Conservation (phyloP, 2,329 filamentous ascomycete genomes). For the Talaromyces marneffei region DNA sequence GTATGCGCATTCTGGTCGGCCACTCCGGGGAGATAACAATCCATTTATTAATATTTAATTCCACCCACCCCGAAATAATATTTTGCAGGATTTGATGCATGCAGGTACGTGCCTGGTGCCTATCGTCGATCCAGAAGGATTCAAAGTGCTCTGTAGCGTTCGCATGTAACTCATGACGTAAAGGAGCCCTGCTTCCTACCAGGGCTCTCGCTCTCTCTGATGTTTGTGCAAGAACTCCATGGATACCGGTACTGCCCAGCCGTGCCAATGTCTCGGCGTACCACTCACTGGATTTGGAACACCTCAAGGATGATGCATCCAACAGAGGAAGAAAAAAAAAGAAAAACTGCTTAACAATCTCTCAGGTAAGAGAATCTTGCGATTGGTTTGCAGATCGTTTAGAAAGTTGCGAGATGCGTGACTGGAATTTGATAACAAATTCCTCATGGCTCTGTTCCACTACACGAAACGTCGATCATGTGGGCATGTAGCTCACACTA, state of each 20-base stretch:
- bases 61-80: neutral
- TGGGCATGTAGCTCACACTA: neutral
- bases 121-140: neutral
- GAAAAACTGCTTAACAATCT: neutral
- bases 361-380: neutral
- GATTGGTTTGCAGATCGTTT: neutral
- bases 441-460: neutral
- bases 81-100: neutral
- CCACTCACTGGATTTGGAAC: neutral
- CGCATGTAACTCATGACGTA: neutral
- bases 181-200: neutral
- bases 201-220: neutral
- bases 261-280: conserved; percentile 15
- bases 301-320: neutral
- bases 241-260: conserved; percentile 6
- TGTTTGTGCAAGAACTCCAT: neutral
- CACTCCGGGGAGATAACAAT: neutral
- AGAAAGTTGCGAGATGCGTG: neutral
- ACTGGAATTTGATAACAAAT: neutral
- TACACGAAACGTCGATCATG: conserved; percentile 1
- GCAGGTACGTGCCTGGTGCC: neutral
- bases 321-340: neutral
- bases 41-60: neutral
- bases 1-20: neutral
- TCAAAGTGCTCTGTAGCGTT: neutral